Evolutionary conservation across 345 rosid species (phyloP), one percentile per base, ranked within the genome.

Genomic region (Euphorbia tirucalli): DNA sequence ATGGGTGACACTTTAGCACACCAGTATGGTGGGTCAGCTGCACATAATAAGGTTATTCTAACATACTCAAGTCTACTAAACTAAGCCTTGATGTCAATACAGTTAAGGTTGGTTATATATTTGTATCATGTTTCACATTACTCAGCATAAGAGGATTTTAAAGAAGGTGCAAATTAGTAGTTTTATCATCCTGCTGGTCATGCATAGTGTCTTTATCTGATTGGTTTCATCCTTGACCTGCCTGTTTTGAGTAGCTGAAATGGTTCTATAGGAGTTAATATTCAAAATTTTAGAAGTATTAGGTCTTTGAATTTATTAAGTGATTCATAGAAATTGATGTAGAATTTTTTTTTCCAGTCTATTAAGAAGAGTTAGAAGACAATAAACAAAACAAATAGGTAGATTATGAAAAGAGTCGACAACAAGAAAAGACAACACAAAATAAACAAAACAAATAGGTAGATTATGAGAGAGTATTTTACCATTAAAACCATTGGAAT

Each of bases 1-100:
- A 91, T 89, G 97, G 97, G 97, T 32, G 97, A 91, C 85, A 89
- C 93, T 28, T 87, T 91, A 43, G 93, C 97, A 8, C 92, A 91
- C 66, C 97, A 91, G 70, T 91, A 91, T 82, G 93, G 93, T 70
- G 97, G 97, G 76, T 91, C 97, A 13, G 97, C 93, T 8, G 97
- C 97, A 70, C 97, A 91, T 76, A 89, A 91, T 73, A 90, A 90
- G 96, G 92, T 81, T 73, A 37, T 77, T 59, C 43, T 61, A 30
- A 27, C 55, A 32, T 59, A 25, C 25, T 9, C 27, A 13, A 25
- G 32, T 57, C 61, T 35, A n/a, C 48, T 62, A n/a, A 35, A 62
- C 16, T 60, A 25, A 55, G 25, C 63, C n/a, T 27, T 28, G 7
- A 59, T 59, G 31, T 15, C 63, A 60, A 31, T 52, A 24, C 25